A percentile compares a stretch with the other conserved stretches of the same genome.
Conservation (phyloP, 345 rosid genomes). For the Iberis pinnata region DNA sequence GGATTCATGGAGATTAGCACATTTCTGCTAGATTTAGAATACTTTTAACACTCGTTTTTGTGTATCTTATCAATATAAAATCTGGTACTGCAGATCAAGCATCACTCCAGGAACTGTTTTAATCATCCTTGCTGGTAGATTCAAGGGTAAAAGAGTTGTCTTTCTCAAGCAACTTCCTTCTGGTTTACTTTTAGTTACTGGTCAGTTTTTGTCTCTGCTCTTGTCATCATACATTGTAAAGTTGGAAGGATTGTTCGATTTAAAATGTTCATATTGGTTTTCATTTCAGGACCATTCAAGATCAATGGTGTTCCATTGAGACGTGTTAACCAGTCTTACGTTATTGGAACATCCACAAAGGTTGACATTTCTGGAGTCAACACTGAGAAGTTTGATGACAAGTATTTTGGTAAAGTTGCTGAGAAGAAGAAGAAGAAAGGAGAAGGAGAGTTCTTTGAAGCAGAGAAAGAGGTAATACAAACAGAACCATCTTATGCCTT, state of each 20-base stretch:
- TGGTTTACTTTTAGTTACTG: conserved; percentile 50
- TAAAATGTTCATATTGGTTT: neutral
- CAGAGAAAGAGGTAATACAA: conserved; percentile 58
- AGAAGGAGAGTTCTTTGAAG: conserved; percentile 77
- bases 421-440: conserved; percentile 73
- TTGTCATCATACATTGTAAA: neutral
- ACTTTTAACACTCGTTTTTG: no score
- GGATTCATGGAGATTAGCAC: no score
- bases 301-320: conserved; percentile 67
- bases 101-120: conserved; percentile 73
- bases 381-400: conserved; percentile 50
- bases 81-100: conserved; percentile 39
- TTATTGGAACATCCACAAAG: conserved; percentile 65
- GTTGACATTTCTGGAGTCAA: conserved; percentile 52
- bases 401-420: conserved; percentile 54
- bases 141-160: conserved; percentile 88
- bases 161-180: conserved; percentile 78
- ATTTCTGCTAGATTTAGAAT: no score
- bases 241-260: neutral
- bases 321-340: conserved; percentile 60
- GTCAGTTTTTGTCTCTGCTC: conserved; percentile 17
- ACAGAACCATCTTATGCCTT: neutral
- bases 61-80: neutral
- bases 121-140: conserved; percentile 80
- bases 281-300: conserved; percentile 58